Base-by-base conservation (phyloP, 2,329 filamentous ascomycete genomes). In the Neocucurbitaria cava region DNA sequence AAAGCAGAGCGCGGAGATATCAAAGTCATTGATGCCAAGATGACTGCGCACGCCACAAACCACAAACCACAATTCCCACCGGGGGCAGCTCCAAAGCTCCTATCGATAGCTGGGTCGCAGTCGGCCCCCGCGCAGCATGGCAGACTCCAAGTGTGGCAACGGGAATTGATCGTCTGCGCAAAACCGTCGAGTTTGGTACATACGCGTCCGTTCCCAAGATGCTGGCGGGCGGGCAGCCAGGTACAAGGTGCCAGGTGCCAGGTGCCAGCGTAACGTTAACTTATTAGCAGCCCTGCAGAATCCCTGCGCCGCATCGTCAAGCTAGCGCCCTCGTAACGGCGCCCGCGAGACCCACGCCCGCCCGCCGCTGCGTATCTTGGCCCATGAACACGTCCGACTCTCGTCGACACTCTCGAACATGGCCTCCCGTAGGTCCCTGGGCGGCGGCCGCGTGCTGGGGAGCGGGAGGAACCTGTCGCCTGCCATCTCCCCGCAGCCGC, bases 381-480 rank as follows among this genome's bases (percentile, higher is more conserved):
- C 47, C 47, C 59, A 64, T 65, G 63, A 58, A 44, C 66, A 45
- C 50, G n/a, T 39, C 30, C 62, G 49, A 53, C 49, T 46, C 51
- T 51, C 54, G 59, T 59, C 64, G 44, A 64, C 60, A 56, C 17
- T 52, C 54, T 57, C 57, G 49, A 68, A 57, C 59, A 74, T 75
- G 72, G 68, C 72, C 71, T 73, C 71, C 60, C 71, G 72, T 81
- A 93, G 90, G 82, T 79, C 77, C 56, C 85, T 97, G 76, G 94
- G 94, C 78, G 93, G 94, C 78, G 94, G 94, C 76, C 88, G 94
- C 80, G 88, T 97, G 72, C 82, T 97, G 69, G 94, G 94, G 70
- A 96, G 85, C 79, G 92, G 91, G 69, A 92, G 89, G 77, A 87
- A 89, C 69, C 86, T 96, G 69, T 89, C 88, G 65, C 89, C 91